phyloP scores from a whole-genome alignment of 1,284 basidiomycete species.

The Cerioporus squamosus region DNA sequence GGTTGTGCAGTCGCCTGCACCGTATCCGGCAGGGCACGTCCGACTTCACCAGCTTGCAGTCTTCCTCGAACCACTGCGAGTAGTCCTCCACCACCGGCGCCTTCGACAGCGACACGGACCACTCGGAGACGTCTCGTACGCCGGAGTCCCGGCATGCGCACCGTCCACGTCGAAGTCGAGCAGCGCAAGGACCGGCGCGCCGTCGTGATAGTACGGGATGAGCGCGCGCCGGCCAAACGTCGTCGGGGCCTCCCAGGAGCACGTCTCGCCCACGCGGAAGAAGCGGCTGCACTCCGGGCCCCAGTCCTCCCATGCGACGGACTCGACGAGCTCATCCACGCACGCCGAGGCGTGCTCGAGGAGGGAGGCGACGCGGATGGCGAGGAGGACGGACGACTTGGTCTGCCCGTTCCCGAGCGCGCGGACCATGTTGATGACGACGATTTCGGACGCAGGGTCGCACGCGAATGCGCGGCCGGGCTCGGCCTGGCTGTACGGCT shows the following conservation, averaged over 20 bases:
- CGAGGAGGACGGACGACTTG: constrained; percentile 1
- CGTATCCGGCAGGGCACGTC: background rate
- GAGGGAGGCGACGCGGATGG: constrained; percentile 2
- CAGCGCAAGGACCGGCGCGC: background rate
- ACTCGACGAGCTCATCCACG: background rate
- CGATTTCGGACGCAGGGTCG: constrained; percentile 1
- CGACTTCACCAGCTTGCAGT: background rate
- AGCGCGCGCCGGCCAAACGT: constrained; percentile 6
- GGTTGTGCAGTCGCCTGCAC: background rate
- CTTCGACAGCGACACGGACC: background rate
- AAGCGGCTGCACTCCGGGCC: constrained; percentile 1
- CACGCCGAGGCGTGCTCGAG: background rate
- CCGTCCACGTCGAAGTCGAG: constrained; percentile 2
- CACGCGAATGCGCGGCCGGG: background rate
- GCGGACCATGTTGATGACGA: constrained; percentile 9
- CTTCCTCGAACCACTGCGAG: background rate
- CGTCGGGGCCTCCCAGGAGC: constrained; percentile 1
- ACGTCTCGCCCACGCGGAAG: background rate
- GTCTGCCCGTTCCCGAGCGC: background rate
- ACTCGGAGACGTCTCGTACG: background rate
- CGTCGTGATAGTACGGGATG: background rate
- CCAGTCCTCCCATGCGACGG: constrained; percentile 1
- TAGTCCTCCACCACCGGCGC: background rate
- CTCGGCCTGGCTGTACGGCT: constrained; percentile 1
- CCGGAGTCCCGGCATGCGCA: too few relatives aligned